phyloP scores from a whole-genome alignment of 495 filamentous ascomycete genomes.

The Talaromyces stipitatus region DNA sequence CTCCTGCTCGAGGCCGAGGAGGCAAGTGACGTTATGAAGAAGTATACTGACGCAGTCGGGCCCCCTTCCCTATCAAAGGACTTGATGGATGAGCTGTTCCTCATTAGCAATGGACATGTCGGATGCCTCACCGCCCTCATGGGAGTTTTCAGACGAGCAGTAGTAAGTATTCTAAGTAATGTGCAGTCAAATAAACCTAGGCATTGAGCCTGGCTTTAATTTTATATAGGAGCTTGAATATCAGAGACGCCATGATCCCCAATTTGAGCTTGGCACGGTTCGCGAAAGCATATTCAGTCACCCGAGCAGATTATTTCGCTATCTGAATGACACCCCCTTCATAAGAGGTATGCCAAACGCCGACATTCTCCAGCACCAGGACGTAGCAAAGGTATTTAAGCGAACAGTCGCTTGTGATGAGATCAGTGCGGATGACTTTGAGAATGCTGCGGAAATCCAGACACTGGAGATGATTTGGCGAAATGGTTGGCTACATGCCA shows the following conservation, averaged over 20 bases:
- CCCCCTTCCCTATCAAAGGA: neutral
- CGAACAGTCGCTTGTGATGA: neutral
- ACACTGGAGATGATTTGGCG: neutral
- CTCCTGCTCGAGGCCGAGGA: too few relatives aligned
- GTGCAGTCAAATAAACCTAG: neutral
- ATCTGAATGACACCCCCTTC: too few relatives aligned
- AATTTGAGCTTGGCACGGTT: neutral
- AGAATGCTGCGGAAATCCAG: neutral
- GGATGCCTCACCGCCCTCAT: neutral
- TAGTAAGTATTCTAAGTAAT: neutral
- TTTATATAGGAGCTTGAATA: neutral
- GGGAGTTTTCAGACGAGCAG: neutral
- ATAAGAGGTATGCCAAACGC: neutral
- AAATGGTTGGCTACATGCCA: neutral
- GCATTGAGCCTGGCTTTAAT: neutral
- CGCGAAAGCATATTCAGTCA: too few relatives aligned
- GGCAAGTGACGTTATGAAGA: too few relatives aligned
- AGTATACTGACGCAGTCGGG: neutral
- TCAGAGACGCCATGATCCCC: neutral
- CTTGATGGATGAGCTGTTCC: neutral
- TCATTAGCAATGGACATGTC: neutral
- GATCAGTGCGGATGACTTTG: neutral
- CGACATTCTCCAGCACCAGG: neutral
- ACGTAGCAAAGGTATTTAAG: neutral
- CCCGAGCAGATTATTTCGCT: too few relatives aligned